Evolutionary conservation across 139 green algal species (phyloP).

Genomic region (Chlorella sorokiniana): DNA sequence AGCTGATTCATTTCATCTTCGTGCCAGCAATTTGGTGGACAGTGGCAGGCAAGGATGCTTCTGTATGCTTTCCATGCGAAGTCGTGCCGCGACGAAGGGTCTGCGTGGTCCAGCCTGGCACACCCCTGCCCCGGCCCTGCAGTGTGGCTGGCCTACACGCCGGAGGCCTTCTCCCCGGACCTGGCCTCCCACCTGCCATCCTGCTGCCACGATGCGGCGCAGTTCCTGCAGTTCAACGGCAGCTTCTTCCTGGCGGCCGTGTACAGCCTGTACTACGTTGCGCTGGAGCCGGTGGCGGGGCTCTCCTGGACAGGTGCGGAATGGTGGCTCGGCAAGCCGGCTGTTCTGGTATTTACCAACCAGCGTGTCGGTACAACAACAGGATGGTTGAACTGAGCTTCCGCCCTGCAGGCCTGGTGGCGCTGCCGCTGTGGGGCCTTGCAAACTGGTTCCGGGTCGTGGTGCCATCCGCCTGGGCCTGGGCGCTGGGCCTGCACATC

Average conservation of each 20-base stretch:
- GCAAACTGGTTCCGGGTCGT: conserved; percentile 54
- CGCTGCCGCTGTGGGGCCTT: conserved; percentile 62
- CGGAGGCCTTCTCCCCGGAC: conserved; percentile 16
- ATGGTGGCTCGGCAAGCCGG: not conserved
- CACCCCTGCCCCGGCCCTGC: not conserved
- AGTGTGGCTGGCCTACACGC: conserved; percentile 68
- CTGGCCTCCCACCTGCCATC: conserved; percentile 19
- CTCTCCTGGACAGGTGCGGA: conserved; percentile 58
- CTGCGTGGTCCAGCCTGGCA: not conserved
- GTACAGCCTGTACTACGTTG: conserved; percentile 68
- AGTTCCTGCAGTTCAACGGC: conserved; percentile 43
- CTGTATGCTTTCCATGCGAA: not conserved
- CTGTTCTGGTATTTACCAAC: no score
- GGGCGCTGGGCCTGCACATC: conserved; percentile 61
- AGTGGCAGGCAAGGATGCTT: not conserved
- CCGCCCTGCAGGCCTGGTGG: conserved; percentile 37
- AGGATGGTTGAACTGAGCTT: not conserved
- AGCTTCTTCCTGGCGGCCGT: conserved; percentile 35
- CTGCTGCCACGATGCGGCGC: not conserved
- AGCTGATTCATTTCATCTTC: conserved; percentile 85
- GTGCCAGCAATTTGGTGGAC: conserved; percentile 79
- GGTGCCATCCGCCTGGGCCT: conserved; percentile 59
- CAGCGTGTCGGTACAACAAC: no score
- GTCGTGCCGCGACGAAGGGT: not conserved
- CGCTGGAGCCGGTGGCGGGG: conserved; percentile 75